These are phyloP conservation scores for Pichia paraexigua DNA, from an alignment of 805 yeast genomes.

Conservation along the genomic window DNA sequence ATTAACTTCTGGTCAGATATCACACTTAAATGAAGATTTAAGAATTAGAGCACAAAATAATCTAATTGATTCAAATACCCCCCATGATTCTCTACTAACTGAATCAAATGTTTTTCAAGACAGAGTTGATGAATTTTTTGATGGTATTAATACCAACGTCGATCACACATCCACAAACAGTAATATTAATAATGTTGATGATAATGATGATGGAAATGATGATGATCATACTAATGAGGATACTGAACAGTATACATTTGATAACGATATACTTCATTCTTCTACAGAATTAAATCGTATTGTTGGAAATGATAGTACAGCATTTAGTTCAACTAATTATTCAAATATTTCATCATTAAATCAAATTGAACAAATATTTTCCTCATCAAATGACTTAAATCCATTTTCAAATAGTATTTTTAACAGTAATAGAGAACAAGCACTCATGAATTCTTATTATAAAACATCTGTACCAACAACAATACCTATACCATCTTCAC, in stretches of 20 bases:
- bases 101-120: slow-evolving; percentile 10
- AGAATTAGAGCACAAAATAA: slow-evolving; percentile 19
- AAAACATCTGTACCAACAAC: not conserved
- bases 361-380: not conserved
- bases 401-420: not conserved
- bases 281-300: not conserved
- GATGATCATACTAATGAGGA: not conserved
- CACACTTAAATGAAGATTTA: slow-evolving; percentile 27
- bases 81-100: slow-evolving; percentile 21
- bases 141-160: slow-evolving; percentile 4
- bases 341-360: not conserved
- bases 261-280: not conserved
- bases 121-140: slow-evolving; percentile 9
- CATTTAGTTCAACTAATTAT: not conserved
- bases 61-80: slow-evolving; percentile 15
- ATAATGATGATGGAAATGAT: slow-evolving; percentile 3
- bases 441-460: not conserved
- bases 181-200: not conserved
- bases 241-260: not conserved
- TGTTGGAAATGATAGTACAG: slow-evolving; percentile 1
- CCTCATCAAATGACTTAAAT: slow-evolving; percentile 3
- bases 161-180: not conserved
- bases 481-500: not conserved
- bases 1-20: slow-evolving; percentile 4
- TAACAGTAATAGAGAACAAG: not conserved